Evolutionary conservation across 257 asterid genomes (phyloP).

Genomic region (Nicotiana sylvestris): DNA sequence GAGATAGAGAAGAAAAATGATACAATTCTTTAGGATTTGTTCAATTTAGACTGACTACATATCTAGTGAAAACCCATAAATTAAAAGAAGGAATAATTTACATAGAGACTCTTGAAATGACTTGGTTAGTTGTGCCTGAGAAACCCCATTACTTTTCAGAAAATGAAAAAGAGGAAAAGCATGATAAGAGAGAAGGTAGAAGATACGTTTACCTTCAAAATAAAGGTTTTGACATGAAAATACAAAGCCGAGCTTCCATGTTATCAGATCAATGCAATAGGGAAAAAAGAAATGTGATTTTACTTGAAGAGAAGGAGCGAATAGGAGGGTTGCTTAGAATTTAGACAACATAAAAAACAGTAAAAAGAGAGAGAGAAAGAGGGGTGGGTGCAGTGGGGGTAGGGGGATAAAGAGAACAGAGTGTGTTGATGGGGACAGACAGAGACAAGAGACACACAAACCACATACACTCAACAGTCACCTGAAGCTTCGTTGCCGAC

Average conservation of each 20-base stretch:
- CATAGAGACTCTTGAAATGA: too few relatives aligned
- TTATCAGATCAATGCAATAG: slow-evolving; percentile 10
- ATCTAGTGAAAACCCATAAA: neutral
- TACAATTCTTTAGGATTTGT: neutral
- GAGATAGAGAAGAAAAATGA: neutral
- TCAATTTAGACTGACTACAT: neutral
- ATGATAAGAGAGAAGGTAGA: neutral
- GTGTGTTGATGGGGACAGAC: slow-evolving; percentile 37
- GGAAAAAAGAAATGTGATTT: slow-evolving; percentile 18
- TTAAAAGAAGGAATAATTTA: neutral
- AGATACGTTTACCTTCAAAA: neutral
- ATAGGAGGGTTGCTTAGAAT: slow-evolving; percentile 17
- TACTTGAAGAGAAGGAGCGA: slow-evolving; percentile 25
- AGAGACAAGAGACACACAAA: slow-evolving; percentile 34
- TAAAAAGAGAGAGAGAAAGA: slow-evolving; percentile 5
- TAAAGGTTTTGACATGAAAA: neutral
- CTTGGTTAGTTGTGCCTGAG: too few relatives aligned
- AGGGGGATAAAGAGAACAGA: neutral
- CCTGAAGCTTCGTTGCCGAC: slow-evolving; percentile 64
- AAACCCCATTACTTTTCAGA: too few relatives aligned
- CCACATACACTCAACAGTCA: slow-evolving; percentile 34
- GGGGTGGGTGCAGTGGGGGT: neutral
- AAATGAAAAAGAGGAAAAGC: too few relatives aligned
- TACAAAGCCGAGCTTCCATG: neutral
- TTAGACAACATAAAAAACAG: slow-evolving; percentile 15